Evolutionary conservation across 495 filamentous ascomycete species (phyloP).

Genomic region (Aspergillus sclerotiicarbonarius): DNA sequence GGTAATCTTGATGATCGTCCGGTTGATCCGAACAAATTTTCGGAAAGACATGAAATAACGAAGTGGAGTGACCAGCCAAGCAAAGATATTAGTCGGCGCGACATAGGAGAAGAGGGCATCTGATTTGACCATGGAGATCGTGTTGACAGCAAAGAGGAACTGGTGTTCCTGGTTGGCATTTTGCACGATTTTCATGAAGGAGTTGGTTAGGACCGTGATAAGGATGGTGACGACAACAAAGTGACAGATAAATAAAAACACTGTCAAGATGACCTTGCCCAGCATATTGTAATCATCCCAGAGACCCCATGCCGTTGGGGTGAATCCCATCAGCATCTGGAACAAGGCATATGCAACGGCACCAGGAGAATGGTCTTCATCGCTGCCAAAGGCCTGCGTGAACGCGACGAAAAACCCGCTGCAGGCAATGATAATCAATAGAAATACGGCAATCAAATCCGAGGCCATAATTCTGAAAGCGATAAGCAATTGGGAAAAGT

Average conservation of each 20-base stretch:
- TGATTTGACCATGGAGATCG: conserved; percentile 94
- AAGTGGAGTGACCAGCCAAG: conserved; percentile 79
- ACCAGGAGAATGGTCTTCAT: conserved; percentile 51
- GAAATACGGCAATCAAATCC: conserved; percentile 77
- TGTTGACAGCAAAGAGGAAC: conserved; percentile 91
- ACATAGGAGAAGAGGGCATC: conserved; percentile 91
- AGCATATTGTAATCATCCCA: conserved; percentile 79
- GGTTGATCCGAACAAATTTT: conserved; percentile 76
- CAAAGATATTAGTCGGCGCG: conserved; percentile 82
- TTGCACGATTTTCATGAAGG: conserved; percentile 88
- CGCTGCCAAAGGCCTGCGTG: conserved; percentile 70
- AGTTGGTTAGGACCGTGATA: conserved; percentile 89
- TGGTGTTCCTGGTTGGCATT: conserved; percentile 93
- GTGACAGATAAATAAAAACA: conserved; percentile 91
- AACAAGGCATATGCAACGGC: conserved; percentile 84
- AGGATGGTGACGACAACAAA: conserved; percentile 92
- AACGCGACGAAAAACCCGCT: conserved; percentile 95
- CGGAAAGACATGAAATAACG: conserved; percentile 75
- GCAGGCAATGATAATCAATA: conserved; percentile 80
- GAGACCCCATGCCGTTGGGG: conserved; percentile 66
- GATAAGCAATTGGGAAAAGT: conserved; percentile 91
- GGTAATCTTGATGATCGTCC: conserved; percentile 82
- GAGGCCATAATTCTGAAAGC: conserved; percentile 90
- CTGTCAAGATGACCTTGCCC: conserved; percentile 67
- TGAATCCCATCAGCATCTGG: conserved; percentile 89